Evolutionary conservation across 164 flowering plant species (phyloP).

Genomic region (Stephania cephalantha): DNA sequence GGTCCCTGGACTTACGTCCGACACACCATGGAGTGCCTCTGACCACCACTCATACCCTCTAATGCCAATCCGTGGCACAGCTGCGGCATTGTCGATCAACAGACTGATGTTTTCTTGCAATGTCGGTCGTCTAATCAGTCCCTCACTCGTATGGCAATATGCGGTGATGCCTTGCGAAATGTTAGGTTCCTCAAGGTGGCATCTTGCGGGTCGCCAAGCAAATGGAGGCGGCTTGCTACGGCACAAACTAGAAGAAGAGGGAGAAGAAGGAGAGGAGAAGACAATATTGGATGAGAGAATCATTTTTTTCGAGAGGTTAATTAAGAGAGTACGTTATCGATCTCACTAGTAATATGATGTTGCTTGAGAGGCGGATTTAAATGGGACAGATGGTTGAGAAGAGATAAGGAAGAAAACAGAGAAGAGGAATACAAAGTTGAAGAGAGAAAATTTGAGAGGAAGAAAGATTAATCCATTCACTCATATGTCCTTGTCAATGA

Average conservation of each 20-base stretch:
- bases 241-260: constrained; percentile 14
- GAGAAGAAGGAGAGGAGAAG: not conserved
- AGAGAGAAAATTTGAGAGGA: too few relatives aligned
- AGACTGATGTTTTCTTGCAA: constrained; percentile 61
- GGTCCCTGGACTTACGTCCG: constrained; percentile 78
- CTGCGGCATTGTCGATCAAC: constrained; percentile 62
- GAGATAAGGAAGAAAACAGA: too few relatives aligned
- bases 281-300: not conserved
- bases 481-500: too few relatives aligned
- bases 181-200: constrained; percentile 27
- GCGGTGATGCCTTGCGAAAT: constrained; percentile 39
- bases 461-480: too few relatives aligned
- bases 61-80: constrained; percentile 73
- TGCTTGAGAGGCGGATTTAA: too few relatives aligned
- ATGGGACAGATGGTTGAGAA: too few relatives aligned
- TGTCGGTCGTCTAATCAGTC: constrained; percentile 67
- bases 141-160: constrained; percentile 37
- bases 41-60: constrained; percentile 95
- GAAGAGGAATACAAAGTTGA: too few relatives aligned
- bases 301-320: not conserved
- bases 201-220: constrained; percentile 46
- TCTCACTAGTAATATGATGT: too few relatives aligned
- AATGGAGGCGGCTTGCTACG: constrained; percentile 28
- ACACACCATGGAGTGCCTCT: constrained; percentile 91
- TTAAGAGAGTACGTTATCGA: too few relatives aligned